Conservation (phyloP, 2,329 filamentous ascomycete species). For the Sphaerulina vaccinii region DNA sequence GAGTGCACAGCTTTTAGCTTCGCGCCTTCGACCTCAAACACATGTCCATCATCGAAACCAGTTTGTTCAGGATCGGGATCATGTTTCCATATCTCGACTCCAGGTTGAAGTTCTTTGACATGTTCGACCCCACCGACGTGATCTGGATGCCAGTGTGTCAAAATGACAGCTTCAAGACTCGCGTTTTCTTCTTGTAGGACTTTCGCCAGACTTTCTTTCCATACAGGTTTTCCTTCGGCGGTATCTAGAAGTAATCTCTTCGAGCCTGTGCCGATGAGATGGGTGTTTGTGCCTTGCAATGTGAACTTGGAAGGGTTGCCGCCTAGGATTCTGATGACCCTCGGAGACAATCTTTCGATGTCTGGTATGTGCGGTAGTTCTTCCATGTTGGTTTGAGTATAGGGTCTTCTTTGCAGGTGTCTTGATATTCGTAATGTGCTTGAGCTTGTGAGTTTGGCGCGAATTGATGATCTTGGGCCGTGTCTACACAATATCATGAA, state of each 20-base stretch:
- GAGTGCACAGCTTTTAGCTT: constrained; percentile 66
- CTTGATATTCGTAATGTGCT: no score
- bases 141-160: constrained; percentile 93
- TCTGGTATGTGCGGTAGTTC: constrained; percentile 64
- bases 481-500: no score
- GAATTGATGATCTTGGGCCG: not conserved
- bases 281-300: constrained; percentile 87
- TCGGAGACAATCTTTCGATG: constrained; percentile 73
- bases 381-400: constrained; percentile 3
- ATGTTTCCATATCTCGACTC: constrained; percentile 28
- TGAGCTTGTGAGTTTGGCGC: not conserved
- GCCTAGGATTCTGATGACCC: constrained; percentile 79
- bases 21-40: constrained; percentile 59
- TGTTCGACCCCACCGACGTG: constrained; percentile 76
- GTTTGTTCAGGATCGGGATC: constrained; percentile 39
- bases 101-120: constrained; percentile 44
- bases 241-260: constrained; percentile 83
- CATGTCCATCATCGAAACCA: constrained; percentile 58
- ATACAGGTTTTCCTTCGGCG: constrained; percentile 74
- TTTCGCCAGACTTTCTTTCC: constrained; percentile 65
- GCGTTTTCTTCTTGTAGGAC: constrained; percentile 68
- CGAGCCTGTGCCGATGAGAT: constrained; percentile 75
- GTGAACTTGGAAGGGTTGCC: constrained; percentile 85
- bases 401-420: not conserved
- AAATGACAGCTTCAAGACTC: constrained; percentile 65